Evolutionary conservation across 164 flowering plant species (phyloP).

Genomic region (Magnolia sinica): DNA sequence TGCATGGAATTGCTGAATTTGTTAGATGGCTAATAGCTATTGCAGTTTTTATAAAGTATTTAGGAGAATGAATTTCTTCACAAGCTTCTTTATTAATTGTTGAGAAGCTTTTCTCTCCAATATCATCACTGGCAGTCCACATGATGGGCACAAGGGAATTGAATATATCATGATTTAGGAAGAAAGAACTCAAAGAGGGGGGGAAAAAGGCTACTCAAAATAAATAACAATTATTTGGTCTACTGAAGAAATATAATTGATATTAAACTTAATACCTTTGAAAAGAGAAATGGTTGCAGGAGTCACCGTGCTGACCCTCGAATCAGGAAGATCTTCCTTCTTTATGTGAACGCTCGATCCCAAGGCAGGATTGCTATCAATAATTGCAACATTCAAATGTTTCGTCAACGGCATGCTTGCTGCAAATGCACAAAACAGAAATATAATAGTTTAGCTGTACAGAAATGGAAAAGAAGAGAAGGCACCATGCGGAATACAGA

Average conservation of each 20-base stretch:
- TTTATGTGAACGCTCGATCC: conserved; percentile 33
- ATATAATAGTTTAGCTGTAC: not conserved
- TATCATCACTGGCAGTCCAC: not conserved
- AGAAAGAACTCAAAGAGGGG: not conserved
- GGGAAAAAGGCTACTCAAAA: not conserved
- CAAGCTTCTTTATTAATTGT: not conserved
- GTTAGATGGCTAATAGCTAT: not conserved
- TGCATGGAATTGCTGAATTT: not conserved
- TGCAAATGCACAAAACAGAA: conserved; percentile 32
- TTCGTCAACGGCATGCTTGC: conserved; percentile 80
- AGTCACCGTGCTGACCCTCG: conserved; percentile 95
- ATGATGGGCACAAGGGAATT: not conserved
- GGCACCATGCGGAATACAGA: not conserved
- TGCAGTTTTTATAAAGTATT: not conserved
- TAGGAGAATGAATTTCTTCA: not conserved
- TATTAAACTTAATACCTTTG: conserved; percentile 50
- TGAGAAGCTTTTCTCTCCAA: not conserved
- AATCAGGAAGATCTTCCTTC: conserved; percentile 78
- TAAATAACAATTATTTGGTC: not conserved
- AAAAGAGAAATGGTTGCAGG: conserved; percentile 85
- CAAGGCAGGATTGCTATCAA: conserved; percentile 86
- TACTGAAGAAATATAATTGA: not conserved
- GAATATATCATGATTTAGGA: too few relatives aligned
- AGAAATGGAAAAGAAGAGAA: not conserved
- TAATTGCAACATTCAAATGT: conserved; percentile 76